Conservation (phyloP, 2,329 filamentous ascomycete genomes). For the Didymosphaeria variabile region DNA sequence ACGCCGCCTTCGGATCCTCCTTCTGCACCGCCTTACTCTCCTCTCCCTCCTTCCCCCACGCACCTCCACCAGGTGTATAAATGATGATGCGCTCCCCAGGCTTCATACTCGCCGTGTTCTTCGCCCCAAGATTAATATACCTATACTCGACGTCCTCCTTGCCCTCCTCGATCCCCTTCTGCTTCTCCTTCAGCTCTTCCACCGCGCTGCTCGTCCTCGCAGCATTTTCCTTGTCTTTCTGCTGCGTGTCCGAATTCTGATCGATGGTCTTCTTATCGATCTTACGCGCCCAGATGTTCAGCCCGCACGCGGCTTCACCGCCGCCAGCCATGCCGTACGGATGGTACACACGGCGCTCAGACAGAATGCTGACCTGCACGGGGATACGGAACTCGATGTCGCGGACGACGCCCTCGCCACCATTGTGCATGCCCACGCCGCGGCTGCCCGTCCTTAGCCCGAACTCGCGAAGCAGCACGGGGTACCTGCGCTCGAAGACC, state of each 20-base stretch:
- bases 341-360: conserved; percentile 76
- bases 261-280: conserved; percentile 55
- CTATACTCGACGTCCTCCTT: conserved; percentile 64
- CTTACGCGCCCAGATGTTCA: conserved; percentile 87
- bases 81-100: conserved; percentile 81
- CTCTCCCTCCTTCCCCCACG: conserved; percentile 72
- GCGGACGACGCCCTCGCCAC: conserved; percentile 79
- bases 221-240: conserved; percentile 27
- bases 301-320: conserved; percentile 77
- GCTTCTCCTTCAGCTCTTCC: conserved; percentile 36
- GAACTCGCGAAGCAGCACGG: conserved; percentile 77
- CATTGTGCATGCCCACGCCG: conserved; percentile 70
- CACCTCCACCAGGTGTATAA: conserved; percentile 80
- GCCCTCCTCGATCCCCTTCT: conserved; percentile 34
- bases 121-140: conserved; percentile 76
- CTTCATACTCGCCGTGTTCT: conserved; percentile 81
- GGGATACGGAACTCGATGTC: conserved; percentile 85
- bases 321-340: conserved; percentile 88
- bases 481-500: conserved; percentile 79
- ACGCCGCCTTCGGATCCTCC: conserved; percentile 67
- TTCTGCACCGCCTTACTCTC: conserved; percentile 60
- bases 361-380: conserved; percentile 80
- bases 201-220: conserved; percentile 61
- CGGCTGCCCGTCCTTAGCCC: conserved; percentile 69
- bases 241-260: conserved; percentile 33